These are phyloP conservation scores for Candolleomyces efflorescens DNA, from an alignment of 768 basidiomycete genomes.

Conservation along the genomic window DNA sequence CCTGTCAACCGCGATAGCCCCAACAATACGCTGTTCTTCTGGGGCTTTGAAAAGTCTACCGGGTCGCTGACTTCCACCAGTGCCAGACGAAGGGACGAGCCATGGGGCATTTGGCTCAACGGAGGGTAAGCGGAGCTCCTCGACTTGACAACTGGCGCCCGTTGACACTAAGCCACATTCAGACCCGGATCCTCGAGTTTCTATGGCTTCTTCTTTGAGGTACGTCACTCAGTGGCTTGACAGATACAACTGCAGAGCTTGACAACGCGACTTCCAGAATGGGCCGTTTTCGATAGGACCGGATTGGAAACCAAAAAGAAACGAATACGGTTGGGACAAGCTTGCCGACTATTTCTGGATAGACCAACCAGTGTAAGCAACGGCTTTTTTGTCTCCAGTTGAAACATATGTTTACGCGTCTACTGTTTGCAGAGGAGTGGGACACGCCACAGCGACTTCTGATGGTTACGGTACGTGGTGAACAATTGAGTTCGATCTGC, in stretches of 20 bases:
- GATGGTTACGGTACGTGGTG: conserved; percentile 49
- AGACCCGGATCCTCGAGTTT: conserved; percentile 72
- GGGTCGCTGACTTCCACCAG: conserved; percentile 48
- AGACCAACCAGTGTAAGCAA: conserved; percentile 64
- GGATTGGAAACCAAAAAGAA: conserved; percentile 46
- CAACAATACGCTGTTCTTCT: conserved; percentile 64
- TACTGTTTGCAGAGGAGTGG: conserved; percentile 36
- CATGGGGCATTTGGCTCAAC: conserved; percentile 75
- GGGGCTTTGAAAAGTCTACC: conserved; percentile 51
- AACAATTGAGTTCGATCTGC: no score
- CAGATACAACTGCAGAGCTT: neutral
- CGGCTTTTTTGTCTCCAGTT: neutral
- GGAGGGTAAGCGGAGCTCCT: conserved; percentile 47
- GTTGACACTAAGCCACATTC: neutral
- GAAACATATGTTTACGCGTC: neutral
- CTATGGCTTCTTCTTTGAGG: conserved; percentile 60
- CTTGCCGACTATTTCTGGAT: conserved; percentile 70
- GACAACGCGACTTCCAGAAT: conserved; percentile 38
- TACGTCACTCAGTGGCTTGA: conserved; percentile 19
- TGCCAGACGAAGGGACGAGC: conserved; percentile 33
- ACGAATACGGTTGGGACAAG: conserved; percentile 54
- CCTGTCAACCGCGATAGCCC: conserved; percentile 54
- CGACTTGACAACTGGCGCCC: neutral
- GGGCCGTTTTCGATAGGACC: conserved; percentile 59
- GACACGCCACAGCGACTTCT: conserved; percentile 61